Conservation (phyloP, 257 asterid genomes). For the Solanum phureja region DNA sequence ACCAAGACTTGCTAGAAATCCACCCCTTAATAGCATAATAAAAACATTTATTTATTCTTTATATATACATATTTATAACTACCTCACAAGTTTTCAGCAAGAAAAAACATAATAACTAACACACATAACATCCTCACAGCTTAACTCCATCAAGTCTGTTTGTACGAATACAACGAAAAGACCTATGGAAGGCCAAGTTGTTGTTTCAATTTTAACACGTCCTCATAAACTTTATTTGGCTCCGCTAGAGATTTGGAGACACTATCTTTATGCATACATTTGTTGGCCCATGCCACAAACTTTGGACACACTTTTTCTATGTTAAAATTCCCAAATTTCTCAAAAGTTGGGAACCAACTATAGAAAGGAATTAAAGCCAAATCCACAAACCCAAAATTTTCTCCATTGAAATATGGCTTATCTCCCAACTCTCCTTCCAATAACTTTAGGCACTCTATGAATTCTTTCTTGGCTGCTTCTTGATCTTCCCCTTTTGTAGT, state of each 20-base stretch:
- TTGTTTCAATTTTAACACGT: neutral
- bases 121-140: no score
- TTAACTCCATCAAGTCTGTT: neutral
- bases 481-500: neutral
- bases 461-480: neutral
- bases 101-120: no score
- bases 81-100: no score
- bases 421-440: slow-evolving; percentile 4
- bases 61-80: no score
- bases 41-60: no score
- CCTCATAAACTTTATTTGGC: neutral
- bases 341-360: neutral
- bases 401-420: slow-evolving; percentile 5
- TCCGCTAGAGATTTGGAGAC: neutral
- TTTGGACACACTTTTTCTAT: slow-evolving; percentile 6
- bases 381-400: slow-evolving; percentile 8
- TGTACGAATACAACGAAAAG: neutral
- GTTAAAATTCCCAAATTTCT: neutral
- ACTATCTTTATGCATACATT: neutral
- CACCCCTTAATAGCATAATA: neutral
- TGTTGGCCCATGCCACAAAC: slow-evolving; percentile 1
- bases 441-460: neutral
- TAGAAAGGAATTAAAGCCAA: neutral
- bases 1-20: neutral
- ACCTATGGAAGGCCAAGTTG: neutral